Percentiles rank a stretch among this genome's conserved stretches.
phyloP scores from a whole-genome alignment of 2,329 filamentous ascomycete species.

The Aspergillus ochraceus region DNA sequence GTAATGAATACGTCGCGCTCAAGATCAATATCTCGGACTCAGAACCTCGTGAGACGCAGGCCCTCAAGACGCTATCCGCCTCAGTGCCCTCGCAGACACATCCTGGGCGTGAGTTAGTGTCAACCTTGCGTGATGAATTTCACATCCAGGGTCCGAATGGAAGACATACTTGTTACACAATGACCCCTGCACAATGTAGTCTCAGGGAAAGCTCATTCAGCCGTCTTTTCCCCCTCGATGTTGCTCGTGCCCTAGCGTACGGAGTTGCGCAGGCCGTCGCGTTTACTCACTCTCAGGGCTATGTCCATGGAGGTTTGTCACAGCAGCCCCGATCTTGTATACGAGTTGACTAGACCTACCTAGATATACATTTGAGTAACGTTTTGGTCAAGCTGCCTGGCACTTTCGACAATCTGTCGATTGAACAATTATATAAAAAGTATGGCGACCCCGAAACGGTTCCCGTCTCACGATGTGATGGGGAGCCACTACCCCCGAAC shows the following conservation, averaged over 20 bases:
- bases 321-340: too few species aligned
- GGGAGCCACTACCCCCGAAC: conserved; percentile 24
- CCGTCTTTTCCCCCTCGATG: conserved; percentile 26
- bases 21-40: conserved; percentile 28
- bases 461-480: conserved; percentile 24
- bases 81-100: not conserved
- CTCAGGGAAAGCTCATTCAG: conserved; percentile 30
- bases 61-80: conserved; percentile 22
- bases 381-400: conserved; percentile 25
- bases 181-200: not conserved
- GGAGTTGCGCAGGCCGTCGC: conserved; percentile 22
- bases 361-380: conserved; percentile 34
- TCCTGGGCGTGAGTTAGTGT: too few species aligned
- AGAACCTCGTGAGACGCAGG: conserved; percentile 17
- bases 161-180: too few species aligned
- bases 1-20: conserved; percentile 29
- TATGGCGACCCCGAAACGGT: conserved; percentile 31
- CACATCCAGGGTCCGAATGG: too few species aligned
- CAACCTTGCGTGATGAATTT: too few species aligned
- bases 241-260: conserved; percentile 23
- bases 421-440: conserved; percentile 32
- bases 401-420: conserved; percentile 30
- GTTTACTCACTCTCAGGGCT: conserved; percentile 28
- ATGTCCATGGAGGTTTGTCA: conserved; percentile 30
- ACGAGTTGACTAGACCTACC: too few species aligned